phyloP scores from a whole-genome alignment of 208 protist species.

The Trypanosoma melophagium region DNA sequence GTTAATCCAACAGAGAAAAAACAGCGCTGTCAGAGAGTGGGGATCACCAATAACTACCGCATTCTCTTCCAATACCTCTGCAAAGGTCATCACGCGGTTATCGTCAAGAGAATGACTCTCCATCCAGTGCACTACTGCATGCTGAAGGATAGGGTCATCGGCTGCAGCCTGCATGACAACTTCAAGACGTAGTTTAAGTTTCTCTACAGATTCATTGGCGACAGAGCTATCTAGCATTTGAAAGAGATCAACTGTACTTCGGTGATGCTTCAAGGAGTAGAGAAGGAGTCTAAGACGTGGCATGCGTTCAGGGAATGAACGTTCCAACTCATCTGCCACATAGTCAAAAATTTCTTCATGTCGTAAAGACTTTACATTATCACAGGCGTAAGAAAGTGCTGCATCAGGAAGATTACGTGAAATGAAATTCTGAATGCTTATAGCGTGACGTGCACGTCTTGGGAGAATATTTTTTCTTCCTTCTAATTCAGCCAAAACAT shows the following conservation, averaged over 20 bases:
- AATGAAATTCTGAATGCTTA: constrained; percentile 39
- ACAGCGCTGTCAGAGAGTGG: constrained; percentile 52
- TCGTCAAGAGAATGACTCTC: constrained; percentile 62
- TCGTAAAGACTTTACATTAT: constrained; percentile 44
- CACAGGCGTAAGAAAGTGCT: constrained; percentile 39
- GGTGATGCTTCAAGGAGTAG: constrained; percentile 43
- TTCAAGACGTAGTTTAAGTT: constrained; percentile 13
- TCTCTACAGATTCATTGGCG: constrained; percentile 4
- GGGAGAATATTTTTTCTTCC: constrained; percentile 35
- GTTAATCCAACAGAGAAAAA: constrained; percentile 57
- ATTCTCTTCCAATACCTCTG: constrained; percentile 49
- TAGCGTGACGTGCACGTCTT: constrained; percentile 38
- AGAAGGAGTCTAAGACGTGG: constrained; percentile 46
- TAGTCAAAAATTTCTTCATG: constrained; percentile 39
- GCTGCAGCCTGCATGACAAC: constrained; percentile 14
- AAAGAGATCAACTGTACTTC: constrained; percentile 29
- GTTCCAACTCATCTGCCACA: constrained; percentile 35
- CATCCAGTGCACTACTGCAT: constrained; percentile 68
- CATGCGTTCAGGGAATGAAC: constrained; percentile 37
- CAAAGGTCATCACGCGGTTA: constrained; percentile 52
- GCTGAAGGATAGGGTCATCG: constrained; percentile 35
- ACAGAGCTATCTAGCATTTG: constrained; percentile 29
- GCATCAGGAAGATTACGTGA: constrained; percentile 32
- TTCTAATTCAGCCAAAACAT: constrained; percentile 34
- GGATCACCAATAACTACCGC: constrained; percentile 40